These are phyloP conservation scores for Colletotrichum tabaci DNA, from an alignment of 2,329 filamentous ascomycete genomes.

Conservation along the genomic window DNA sequence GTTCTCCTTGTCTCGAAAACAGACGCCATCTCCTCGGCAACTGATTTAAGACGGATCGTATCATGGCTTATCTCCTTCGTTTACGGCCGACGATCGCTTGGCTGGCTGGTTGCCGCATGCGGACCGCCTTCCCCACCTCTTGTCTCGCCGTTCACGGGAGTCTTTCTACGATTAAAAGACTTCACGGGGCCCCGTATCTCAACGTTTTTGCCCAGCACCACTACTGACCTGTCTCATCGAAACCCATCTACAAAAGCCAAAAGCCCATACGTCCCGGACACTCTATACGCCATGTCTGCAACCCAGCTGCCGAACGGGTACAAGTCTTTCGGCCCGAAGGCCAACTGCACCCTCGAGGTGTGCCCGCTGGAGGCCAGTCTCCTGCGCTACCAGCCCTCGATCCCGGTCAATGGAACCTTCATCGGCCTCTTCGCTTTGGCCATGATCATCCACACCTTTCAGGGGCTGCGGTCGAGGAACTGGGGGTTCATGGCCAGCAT, in stretches of 20 bases:
- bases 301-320: slow-evolving; percentile 38
- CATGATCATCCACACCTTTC: slow-evolving; percentile 57
- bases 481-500: slow-evolving; percentile 65
- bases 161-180: neutral
- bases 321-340: slow-evolving; percentile 56
- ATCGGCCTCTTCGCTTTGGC: slow-evolving; percentile 58
- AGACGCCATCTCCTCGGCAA: neutral
- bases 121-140: neutral
- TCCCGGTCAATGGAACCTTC: slow-evolving; percentile 54
- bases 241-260: neutral
- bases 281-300: slow-evolving; percentile 19
- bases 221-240: neutral
- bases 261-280: neutral
- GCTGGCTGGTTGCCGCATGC: slow-evolving; percentile 5
- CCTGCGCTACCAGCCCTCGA: slow-evolving; percentile 57
- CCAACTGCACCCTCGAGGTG: slow-evolving; percentile 63
- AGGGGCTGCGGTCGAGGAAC: slow-evolving; percentile 59
- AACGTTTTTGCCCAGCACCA: slow-evolving; percentile 4
- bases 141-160: neutral
- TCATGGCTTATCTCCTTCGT: neutral
- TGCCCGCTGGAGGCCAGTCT: slow-evolving; percentile 60
- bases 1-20: neutral
- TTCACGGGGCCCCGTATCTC: neutral
- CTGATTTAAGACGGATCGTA: neutral
- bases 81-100: slow-evolving; percentile 25